A percentile compares a stretch with the other conserved stretches of the same genome.
These are phyloP conservation scores for Starmerella floris DNA, from an alignment of 805 yeast genomes.

Conservation along the genomic window DNA sequence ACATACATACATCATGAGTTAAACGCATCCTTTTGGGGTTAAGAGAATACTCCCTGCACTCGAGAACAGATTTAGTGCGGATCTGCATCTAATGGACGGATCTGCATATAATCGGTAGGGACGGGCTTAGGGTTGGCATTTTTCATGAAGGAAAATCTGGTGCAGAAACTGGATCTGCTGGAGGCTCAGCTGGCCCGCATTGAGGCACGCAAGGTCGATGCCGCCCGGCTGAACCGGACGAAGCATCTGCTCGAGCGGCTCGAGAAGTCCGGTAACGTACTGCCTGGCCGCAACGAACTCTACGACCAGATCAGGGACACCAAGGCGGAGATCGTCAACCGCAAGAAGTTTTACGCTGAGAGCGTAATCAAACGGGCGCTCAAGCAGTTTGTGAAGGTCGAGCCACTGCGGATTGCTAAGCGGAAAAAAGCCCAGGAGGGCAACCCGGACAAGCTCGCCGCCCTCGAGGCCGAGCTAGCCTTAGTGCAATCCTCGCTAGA, in stretches of 20 bases:
- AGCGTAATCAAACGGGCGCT: slow-evolving; percentile 23
- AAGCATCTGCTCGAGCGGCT: slow-evolving; percentile 20
- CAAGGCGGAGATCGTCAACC: slow-evolving; percentile 23
- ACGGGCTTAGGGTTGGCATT: too few species aligned
- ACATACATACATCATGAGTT: too few species aligned
- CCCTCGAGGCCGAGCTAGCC: slow-evolving; percentile 10
- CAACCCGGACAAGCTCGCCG: slow-evolving; percentile 5
- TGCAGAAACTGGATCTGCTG: slow-evolving; percentile 29
- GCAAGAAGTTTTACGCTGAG: slow-evolving; percentile 25
- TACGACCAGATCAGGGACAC: slow-evolving; percentile 17
- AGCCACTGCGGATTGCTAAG: slow-evolving; percentile 26
- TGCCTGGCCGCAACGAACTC: slow-evolving; percentile 14
- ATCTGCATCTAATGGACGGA: too few species aligned
- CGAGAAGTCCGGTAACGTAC: slow-evolving; percentile 7
- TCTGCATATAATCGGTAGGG: too few species aligned
- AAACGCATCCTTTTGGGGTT: too few species aligned
- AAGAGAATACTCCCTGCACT: too few species aligned
- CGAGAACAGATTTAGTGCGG: too few species aligned
- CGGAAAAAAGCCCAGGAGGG: slow-evolving; percentile 15
- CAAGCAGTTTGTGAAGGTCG: slow-evolving; percentile 26
- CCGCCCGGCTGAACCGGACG: slow-evolving; percentile 23
- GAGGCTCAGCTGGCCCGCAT: slow-evolving; percentile 26
- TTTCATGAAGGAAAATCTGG: slow-evolving; percentile 25
- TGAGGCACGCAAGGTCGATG: slow-evolving; percentile 11
- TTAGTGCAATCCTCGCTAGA: slow-evolving; percentile 12